These are phyloP conservation scores for Acanthamoeba royreba DNA, from an alignment of 208 protist genomes.

Conservation along the genomic window DNA sequence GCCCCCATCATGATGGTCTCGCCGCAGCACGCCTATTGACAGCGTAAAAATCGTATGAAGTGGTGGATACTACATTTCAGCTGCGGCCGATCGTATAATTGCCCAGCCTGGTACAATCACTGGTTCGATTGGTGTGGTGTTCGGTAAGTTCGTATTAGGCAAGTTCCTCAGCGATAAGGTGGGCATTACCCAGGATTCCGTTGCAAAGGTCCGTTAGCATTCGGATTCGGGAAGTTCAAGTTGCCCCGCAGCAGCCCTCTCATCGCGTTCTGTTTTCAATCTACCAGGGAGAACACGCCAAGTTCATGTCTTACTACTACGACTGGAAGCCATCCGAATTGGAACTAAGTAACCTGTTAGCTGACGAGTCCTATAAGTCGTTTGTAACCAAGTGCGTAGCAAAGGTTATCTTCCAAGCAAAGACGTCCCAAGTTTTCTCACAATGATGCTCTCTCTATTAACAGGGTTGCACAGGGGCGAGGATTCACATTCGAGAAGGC, in stretches of 20 bases:
- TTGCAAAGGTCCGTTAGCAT: too few species aligned
- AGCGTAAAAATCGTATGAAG: too few species aligned
- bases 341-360: neutral
- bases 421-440: neutral
- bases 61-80: slow-evolving; percentile 1
- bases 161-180: slow-evolving; percentile 5
- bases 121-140: slow-evolving; percentile 30
- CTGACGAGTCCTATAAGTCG: neutral
- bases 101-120: slow-evolving; percentile 15
- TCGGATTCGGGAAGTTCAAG: too few species aligned
- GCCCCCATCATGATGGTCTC: too few species aligned
- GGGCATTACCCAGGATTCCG: neutral
- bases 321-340: neutral
- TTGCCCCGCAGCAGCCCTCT: neutral
- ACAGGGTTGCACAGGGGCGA: neutral
- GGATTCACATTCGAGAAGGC: neutral
- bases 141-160: neutral
- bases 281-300: neutral
- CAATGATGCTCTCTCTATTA: neutral
- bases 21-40: too few species aligned
- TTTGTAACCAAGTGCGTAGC: neutral
- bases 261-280: neutral
- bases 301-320: neutral
- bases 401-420: neutral
- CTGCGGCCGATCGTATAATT: neutral